Conservation (phyloP, 2,329 filamentous ascomycete genomes). For the Calonectria leucothoes region DNA sequence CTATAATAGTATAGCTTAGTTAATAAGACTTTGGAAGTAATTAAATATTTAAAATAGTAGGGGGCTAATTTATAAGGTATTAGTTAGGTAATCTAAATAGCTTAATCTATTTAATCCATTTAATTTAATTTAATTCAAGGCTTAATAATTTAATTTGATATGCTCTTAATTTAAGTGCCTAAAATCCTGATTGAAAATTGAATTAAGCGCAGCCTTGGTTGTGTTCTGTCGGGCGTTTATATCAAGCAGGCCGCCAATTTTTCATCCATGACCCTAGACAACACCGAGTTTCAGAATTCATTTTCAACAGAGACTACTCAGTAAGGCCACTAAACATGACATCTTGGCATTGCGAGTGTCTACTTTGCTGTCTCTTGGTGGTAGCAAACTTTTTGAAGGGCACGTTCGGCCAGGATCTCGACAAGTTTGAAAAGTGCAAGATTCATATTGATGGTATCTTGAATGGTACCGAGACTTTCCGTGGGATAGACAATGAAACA, state of each 20-base stretch:
- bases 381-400: background rate
- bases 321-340: background rate
- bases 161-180: too few relatives aligned
- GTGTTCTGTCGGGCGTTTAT: background rate
- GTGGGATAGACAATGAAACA: background rate
- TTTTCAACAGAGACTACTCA: background rate
- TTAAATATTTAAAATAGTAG: too few relatives aligned
- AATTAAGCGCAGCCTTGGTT: too few relatives aligned
- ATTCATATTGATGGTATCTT: background rate
- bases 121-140: too few relatives aligned
- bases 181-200: too few relatives aligned
- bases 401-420: too few relatives aligned
- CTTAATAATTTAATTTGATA: too few relatives aligned
- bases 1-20: too few relatives aligned
- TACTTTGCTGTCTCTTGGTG: background rate
- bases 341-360: background rate
- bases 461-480: background rate
- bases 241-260: background rate
- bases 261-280: background rate
- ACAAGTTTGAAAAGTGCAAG: background rate
- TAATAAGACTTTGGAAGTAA: too few relatives aligned
- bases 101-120: too few relatives aligned
- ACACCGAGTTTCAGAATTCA: background rate
- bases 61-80: too few relatives aligned
- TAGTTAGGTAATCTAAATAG: too few relatives aligned